A percentile compares a stretch with the other conserved stretches of the same genome.
These are phyloP conservation scores for Nicotiana noctiflora DNA, from an alignment of 257 asterid genomes.

Conservation along the genomic window DNA sequence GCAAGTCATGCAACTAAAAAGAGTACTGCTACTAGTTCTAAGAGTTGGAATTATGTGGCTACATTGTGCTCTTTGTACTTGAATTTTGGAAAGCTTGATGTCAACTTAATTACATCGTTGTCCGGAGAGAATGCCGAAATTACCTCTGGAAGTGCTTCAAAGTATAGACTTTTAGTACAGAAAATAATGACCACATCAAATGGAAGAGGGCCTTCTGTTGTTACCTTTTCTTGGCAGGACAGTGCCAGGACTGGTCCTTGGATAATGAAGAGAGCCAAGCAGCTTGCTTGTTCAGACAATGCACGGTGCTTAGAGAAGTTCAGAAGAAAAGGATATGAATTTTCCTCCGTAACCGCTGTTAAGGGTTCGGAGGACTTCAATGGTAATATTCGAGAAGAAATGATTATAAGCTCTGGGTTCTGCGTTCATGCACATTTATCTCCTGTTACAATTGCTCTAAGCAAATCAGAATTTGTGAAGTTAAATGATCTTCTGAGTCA, in stretches of 20 bases:
- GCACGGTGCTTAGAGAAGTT: conserved; percentile 41
- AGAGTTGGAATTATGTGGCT: conserved; percentile 28
- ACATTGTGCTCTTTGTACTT: conserved; percentile 55
- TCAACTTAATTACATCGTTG: conserved; percentile 44
- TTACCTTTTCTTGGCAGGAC: conserved; percentile 76
- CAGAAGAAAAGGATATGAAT: conserved; percentile 56
- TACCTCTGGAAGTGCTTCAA: conserved; percentile 25
- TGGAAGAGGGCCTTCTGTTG: conserved; percentile 39
- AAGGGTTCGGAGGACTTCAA: conserved; percentile 58
- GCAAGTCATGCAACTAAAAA: conserved; percentile 32
- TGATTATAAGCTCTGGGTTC: conserved; percentile 61
- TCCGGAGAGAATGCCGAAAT: conserved; percentile 30
- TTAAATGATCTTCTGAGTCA: conserved; percentile 47
- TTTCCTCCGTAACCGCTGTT: conserved; percentile 69
- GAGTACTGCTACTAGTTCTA: conserved; percentile 31
- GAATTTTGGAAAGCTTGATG: conserved; percentile 45
- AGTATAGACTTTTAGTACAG: conserved; percentile 41
- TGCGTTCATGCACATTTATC: conserved; percentile 55
- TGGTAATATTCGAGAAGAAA: conserved; percentile 49
- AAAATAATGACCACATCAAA: conserved; percentile 47
- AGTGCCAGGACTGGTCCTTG: conserved; percentile 66
- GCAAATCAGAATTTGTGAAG: conserved; percentile 45
- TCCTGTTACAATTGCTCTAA: conserved; percentile 41
- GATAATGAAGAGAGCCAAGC: conserved; percentile 76
- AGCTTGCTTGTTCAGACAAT: conserved; percentile 67